Evolutionary conservation across 306 rosid species (phyloP).

Genomic region (Crotalaria pallida): DNA sequence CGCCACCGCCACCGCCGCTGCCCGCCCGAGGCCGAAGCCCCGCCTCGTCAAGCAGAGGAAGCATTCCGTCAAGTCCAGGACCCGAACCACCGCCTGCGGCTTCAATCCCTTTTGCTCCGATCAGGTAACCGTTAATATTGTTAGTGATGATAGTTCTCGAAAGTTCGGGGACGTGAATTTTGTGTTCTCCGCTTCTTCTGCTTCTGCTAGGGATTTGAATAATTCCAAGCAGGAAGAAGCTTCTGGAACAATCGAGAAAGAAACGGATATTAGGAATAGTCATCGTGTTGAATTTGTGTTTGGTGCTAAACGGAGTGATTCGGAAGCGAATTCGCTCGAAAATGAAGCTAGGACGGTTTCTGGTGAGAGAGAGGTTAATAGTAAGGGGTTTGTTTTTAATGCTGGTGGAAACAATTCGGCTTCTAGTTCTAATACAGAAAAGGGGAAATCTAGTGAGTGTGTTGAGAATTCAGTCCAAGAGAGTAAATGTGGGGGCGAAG

Average conservation of each 20-base stretch:
- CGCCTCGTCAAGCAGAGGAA: constrained; percentile 59
- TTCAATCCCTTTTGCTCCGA: constrained; percentile 44
- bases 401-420: constrained; percentile 23
- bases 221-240: constrained; percentile 14
- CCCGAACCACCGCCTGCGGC: constrained; percentile 25
- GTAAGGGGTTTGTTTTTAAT: constrained; percentile 29
- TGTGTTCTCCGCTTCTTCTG: constrained; percentile 35
- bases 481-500: constrained; percentile 21
- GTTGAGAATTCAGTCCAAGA: constrained; percentile 6
- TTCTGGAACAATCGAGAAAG: background rate
- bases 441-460: constrained; percentile 20
- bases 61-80: constrained; percentile 49
- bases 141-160: background rate
- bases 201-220: constrained; percentile 27
- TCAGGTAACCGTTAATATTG: constrained; percentile 28
- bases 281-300: constrained; percentile 37
- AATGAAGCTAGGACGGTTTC: constrained; percentile 4
- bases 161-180: constrained; percentile 15
- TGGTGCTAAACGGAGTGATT: constrained; percentile 24
- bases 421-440: constrained; percentile 18
- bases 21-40: constrained; percentile 44
- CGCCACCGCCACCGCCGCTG: background rate
- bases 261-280: constrained; percentile 16
- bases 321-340: constrained; percentile 10
- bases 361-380: constrained; percentile 16